Evolutionary conservation across 78 protist genomes (phyloP).

Genomic region (Ministeria vibrans): DNA sequence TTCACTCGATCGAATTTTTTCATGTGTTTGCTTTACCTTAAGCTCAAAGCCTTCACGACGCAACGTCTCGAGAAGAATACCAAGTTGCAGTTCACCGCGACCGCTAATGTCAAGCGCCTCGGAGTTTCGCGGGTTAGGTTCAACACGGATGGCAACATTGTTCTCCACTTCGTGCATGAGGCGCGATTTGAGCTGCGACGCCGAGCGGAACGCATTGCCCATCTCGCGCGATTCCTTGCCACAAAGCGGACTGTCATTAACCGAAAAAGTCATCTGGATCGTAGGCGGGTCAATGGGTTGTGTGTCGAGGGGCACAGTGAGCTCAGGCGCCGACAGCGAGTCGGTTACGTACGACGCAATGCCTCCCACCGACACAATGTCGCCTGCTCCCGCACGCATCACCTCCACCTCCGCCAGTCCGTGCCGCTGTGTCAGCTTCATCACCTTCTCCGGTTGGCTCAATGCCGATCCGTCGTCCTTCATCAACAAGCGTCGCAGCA

Average conservation of each 20-base stretch:
- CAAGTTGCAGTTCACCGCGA: constrained; percentile 86
- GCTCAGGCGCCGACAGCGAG: constrained; percentile 22
- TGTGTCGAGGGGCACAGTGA: constrained; percentile 17
- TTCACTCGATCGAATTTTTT: constrained; percentile 19
- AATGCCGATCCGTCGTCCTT: too few relatives aligned
- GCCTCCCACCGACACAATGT: constrained; percentile 76
- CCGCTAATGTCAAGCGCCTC: constrained; percentile 65
- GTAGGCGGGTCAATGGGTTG: constrained; percentile 84
- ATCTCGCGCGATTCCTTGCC: too few relatives aligned
- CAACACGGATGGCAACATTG: constrained; percentile 68
- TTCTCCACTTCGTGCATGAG: constrained; percentile 59
- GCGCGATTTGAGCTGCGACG: constrained; percentile 48
- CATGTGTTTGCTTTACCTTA: constrained; percentile 55
- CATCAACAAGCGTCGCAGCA: too few relatives aligned
- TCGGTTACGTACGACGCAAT: constrained; percentile 56
- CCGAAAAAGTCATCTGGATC: constrained; percentile 59
- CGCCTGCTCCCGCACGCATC: constrained; percentile 73
- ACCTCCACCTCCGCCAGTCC: constrained; percentile 46
- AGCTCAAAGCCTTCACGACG: constrained; percentile 86
- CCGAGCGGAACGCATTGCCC: constrained; percentile 49
- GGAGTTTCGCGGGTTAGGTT: constrained; percentile 3
- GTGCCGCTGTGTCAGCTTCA: constrained; percentile 40
- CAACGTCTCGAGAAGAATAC: constrained; percentile 82
- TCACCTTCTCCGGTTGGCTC: too few relatives aligned
- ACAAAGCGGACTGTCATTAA: constrained; percentile 63